Evolutionary conservation across 306 rosid species (phyloP), one percentile per base, ranked within the genome.

Genomic region (Fagus sylvatica): DNA sequence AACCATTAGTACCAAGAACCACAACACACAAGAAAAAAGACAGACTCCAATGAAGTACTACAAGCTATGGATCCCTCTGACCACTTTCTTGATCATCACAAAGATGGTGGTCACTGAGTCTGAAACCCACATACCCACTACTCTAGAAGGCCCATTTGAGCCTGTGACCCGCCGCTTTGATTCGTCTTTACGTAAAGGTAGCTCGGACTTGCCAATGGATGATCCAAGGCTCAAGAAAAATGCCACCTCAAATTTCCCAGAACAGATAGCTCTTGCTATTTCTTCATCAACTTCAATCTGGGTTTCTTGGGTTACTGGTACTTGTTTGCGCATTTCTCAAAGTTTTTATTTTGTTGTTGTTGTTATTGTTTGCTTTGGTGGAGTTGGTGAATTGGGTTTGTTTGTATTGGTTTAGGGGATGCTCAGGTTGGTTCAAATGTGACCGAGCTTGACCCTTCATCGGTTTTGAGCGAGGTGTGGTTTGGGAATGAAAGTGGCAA

Each of bases 291-390:
- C 90, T 82, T 85, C 98, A 36, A 88, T 92, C 89, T 92, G 96
- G 97, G 80, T 90, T 79, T 92, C 98, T 78, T 94, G 97, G 97
- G 88, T 92, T 33, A 92, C 98, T 42, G 96, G 98, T 94, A 92
- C 36, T 77, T 67, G 6, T 67, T 53, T 81, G 69, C 37, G 11
- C 55, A 34, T 33, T 56, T 81, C 78, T 42, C 9, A 33, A 13
- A 33, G 30, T 30, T 78, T 78, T 79, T 7, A 56, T 48, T 59
- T 53, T 39, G 33, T 32, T 43, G 36, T 72, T 36, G 5, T 6
- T 65, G 1, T 51, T 2, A 1, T 69, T 71, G 67, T 73, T 22
- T 49, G 37, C 42, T 74, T 78, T 56, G 59, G 53, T 57, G 51
- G 70, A 75, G 39, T 7, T 66, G 72, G 15, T 80, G 64, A 64